These are phyloP conservation scores for Psilocybe mexicana DNA, from an alignment of 1,284 basidiomycete species.

Conservation along the genomic window DNA sequence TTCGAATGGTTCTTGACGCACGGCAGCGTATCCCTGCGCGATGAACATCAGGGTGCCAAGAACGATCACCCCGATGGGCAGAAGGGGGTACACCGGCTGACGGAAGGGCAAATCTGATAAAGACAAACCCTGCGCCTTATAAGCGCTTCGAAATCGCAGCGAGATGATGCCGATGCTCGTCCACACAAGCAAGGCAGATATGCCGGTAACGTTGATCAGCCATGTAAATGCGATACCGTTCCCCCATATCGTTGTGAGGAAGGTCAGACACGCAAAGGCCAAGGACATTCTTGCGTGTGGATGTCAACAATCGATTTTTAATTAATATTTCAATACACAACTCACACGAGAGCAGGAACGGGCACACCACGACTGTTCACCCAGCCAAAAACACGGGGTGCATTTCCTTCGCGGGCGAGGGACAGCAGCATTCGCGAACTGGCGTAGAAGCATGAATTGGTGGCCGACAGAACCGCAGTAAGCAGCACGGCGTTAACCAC, in stretches of 20 bases:
- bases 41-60: slow-evolving; percentile 49
- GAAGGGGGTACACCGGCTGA: slow-evolving; percentile 49
- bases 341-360: slow-evolving; percentile 50
- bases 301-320: not conserved
- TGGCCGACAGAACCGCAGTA: slow-evolving; percentile 63
- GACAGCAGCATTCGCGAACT: slow-evolving; percentile 63
- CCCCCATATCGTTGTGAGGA: slow-evolving; percentile 58
- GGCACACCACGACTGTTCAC: slow-evolving; percentile 67
- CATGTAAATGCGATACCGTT: slow-evolving; percentile 54
- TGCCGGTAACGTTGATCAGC: slow-evolving; percentile 68
- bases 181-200: slow-evolving; percentile 71
- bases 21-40: slow-evolving; percentile 50
- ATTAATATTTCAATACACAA: slow-evolving; percentile 2
- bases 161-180: slow-evolving; percentile 56
- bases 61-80: slow-evolving; percentile 44
- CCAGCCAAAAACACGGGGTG: slow-evolving; percentile 47
- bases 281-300: slow-evolving; percentile 39
- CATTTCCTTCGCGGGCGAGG: slow-evolving; percentile 48
- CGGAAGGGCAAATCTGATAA: slow-evolving; percentile 46
- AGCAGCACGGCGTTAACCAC: slow-evolving; percentile 62
- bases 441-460: slow-evolving; percentile 64
- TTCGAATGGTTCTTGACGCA: slow-evolving; percentile 30
- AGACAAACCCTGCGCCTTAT: slow-evolving; percentile 38
- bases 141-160: slow-evolving; percentile 50
- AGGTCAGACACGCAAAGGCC: slow-evolving; percentile 47